Evolutionary conservation across 2,329 filamentous ascomycete genomes (phyloP), one percentile per base, ranked within the genome.

Genomic region (Colletotrichum sp.): DNA sequence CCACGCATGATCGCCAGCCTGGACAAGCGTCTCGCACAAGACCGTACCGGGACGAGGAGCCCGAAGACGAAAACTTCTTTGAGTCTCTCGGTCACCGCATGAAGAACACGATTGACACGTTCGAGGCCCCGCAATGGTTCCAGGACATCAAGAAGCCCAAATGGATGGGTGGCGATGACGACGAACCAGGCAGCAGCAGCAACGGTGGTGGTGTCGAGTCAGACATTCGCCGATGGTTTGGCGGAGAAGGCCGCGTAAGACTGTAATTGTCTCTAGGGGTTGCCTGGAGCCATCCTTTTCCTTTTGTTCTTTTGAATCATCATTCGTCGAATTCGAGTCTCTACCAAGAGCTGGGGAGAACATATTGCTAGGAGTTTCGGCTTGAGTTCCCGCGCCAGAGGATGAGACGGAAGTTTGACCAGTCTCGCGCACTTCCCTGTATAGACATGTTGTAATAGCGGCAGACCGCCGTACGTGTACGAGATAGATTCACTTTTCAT

Each of bases 41-140:
- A 26, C 74, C 64, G 24, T 70, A 76, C 49, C 68, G 76, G 24
- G 90, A 91, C 1, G 89, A 90, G 9, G 90, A 91, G n/a, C 89
- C 91, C 2, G 74, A 95, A 36, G 93, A 96, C 16, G 95, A 95
- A 71, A 95, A 93, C 78, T 95, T 98, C 84, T 96, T 99, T 81
- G 91, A 95, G 79, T 93, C 94, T 39, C 92, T 99, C 77, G 93
- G 95, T 0, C 95, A 98, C 82, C 90, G 96, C 44, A 93, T 99
- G 80, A 95, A 93, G 85, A 99, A 99, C 81, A 99, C 97, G 0
- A 92, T 99, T 69, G 96, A 99, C 77, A 94, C 92, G 1, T 90
- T 95, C 3, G 94, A 96, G 69, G 90, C 93, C 34, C 96, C 97
- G 0, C 93, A 93, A 78, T 99, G 96, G 96, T 87, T 98, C 78